Evolutionary conservation across 169 alveolate species (phyloP), one percentile per base, ranked within the genome.

Genomic region (Cryptosporidium meleagridis): DNA sequence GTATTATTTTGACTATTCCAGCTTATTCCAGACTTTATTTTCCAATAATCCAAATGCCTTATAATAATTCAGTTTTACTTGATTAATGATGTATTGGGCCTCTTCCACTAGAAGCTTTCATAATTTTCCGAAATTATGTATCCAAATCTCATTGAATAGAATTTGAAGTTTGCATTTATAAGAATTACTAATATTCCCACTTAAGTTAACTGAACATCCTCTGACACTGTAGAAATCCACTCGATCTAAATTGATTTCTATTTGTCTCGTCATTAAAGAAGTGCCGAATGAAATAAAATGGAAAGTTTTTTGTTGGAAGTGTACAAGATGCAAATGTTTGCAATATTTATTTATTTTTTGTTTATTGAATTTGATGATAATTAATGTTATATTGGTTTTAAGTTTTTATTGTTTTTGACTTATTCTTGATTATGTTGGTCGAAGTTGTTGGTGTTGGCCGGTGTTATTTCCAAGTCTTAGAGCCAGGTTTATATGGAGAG

Each of bases 361-460:
- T 31, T 35, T 65, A 65, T 65, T 65, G 72, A 65, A 65, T 35
- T 65, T 65, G 72, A 65, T 55, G 67, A 55, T 65, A 33, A 65
- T 65, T 65, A 65, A 65, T 65, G 72, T 65, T 65, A 65, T 65
- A 65, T 65, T 65, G 72, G 26, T 65, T 48, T 65, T 65, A 65
- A 65, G 72, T 65, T 65, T 55, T 65, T 65, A 65, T 31, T 65
- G 72, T 65, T 65, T 65, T 65, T 65, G 48, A 65, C 41, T 37
- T 65, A 7, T 65, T 65, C 53, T 35, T n/a, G 33, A 59, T 59
- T 65, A 65, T 65, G 48, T 65, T 65, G 72, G 72, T 45, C 72
- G 72, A 65, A 65, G 72, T 39, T 65, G 21, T 16, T 65, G 72
- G 52, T 33, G 72, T 65, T 65, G 52, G 29, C 72, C 72, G 33